phyloP scores from a whole-genome alignment of 257 asterid genomes.

The Primulina tabacum region DNA sequence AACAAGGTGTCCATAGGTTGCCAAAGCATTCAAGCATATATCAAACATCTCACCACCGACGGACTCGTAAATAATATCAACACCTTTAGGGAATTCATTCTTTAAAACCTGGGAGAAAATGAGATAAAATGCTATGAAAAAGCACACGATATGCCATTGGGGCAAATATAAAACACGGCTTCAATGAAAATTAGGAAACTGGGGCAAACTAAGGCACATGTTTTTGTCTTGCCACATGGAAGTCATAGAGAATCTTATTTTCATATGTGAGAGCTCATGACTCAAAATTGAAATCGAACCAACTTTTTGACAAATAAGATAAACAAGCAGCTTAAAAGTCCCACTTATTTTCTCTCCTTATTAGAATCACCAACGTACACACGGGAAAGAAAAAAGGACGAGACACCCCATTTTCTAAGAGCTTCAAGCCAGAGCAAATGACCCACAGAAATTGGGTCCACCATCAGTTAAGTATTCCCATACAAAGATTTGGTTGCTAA shows the following conservation, averaged over 20 bases:
- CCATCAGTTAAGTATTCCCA: neutral
- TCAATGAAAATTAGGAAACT: neutral
- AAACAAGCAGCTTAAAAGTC: neutral
- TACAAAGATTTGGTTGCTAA: neutral
- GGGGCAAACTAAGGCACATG: neutral
- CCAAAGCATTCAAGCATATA: conserved; percentile 79
- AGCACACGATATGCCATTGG: conserved; percentile 4
- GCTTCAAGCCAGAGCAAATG: neutral
- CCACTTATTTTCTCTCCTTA: neutral
- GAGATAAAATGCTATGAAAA: conserved; percentile 10
- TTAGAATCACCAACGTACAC: neutral
- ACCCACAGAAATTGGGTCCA: conserved; percentile 7
- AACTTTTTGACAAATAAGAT: neutral
- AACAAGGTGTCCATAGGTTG: conserved; percentile 78
- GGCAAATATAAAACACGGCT: neutral
- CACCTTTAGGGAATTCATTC: conserved; percentile 86
- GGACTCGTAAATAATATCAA: conserved; percentile 83
- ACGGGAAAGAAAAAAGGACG: neutral
- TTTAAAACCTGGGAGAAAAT: conserved; percentile 57
- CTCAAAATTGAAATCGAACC: neutral
- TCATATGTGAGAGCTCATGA: neutral
- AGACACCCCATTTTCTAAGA: neutral
- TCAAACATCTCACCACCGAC: conserved; percentile 96
- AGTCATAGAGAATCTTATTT: conserved; percentile 5
- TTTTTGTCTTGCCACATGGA: conserved; percentile 7